Conservation (phyloP, 2,329 filamentous ascomycete species). For the Verticillium dahliae region DNA sequence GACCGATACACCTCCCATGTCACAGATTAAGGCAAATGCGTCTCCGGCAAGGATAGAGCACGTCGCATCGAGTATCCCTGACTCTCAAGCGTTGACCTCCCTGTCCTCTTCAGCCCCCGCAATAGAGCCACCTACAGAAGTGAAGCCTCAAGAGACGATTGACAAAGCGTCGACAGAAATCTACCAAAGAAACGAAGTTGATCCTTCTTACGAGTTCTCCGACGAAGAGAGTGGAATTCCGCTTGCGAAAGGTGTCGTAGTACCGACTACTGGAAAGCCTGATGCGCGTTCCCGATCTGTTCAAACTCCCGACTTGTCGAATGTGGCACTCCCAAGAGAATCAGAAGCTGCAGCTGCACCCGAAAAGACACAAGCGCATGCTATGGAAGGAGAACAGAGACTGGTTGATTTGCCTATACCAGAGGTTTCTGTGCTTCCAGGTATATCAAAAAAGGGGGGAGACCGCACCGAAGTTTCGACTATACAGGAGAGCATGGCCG, state of each 20-base stretch:
- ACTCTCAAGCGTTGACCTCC: not conserved
- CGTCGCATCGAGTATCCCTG: not conserved
- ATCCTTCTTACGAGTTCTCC: constrained; percentile 14
- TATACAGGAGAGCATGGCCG: not conserved
- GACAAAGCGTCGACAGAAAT: not conserved
- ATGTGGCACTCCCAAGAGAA: not conserved
- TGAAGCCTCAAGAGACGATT: not conserved
- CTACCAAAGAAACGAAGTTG: constrained; percentile 9
- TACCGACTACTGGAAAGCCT: not conserved
- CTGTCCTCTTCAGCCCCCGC: not conserved
- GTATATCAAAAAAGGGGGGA: not conserved
- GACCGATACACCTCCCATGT: too few relatives aligned
- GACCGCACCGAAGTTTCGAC: not conserved
- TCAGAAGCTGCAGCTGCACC: not conserved
- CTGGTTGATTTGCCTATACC: not conserved
- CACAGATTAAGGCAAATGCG: not conserved
- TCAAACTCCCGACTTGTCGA: not conserved
- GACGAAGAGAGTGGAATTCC: constrained; percentile 15
- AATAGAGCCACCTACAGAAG: not conserved
- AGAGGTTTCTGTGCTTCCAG: not conserved
- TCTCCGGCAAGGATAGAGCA: not conserved
- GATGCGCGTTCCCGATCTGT: not conserved
- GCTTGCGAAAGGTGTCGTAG: not conserved
- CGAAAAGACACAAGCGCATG: not conserved
- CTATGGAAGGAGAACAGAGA: not conserved